Base-by-base conservation (phyloP, 768 basidiomycete genomes). In the Suillus luteus region DNA sequence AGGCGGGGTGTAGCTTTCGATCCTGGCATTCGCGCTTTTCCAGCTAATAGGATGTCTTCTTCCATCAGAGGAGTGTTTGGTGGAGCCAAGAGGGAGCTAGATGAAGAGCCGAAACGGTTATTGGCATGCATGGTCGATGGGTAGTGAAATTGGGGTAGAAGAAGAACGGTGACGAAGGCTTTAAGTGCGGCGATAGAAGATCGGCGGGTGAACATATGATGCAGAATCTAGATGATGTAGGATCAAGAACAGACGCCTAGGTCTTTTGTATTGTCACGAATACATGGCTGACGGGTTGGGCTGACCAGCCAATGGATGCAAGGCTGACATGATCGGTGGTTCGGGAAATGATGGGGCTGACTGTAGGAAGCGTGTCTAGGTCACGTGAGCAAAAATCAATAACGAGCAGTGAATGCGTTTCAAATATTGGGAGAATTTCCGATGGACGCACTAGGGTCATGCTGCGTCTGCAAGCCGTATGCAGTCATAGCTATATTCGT, bases 21-120 rank as follows among this genome's bases (percentile, higher is more conserved):
- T 10, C 69, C 62, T 1, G 69, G 72, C n/a, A 75, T 65, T 35
- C 62, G 74, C 33, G 74, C 70, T 19, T 24, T 70, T n/a, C 71
- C 70, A 44, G 68, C 65, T 37, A 66, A 59, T 8, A 70, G 24
- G 7, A 72, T 51, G 57, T 44, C 69, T 66, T 60, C 62, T 1
- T 72, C 64, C 48, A 75, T 61, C 55, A 61, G 44, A 43, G 70
- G 63, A 22, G 62, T 44, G 33, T 57, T 41, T 14, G 65, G 67
- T 11, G 57, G 64, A 37, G 64, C 37, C 52, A 62, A 41, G 14
- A 58, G 41, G 2, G 54, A 62, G n/a, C 63, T 62, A 35, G 44
- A 62, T 2, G 64, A 11, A 17, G n/a, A 55, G 15, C 44, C 31
- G 8, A 65, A 19, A 24, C 40, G 62, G 49, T 65, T 65, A 41